Conservation (phyloP, 805 yeast genomes). For the Isabelozyma pseudorhagii region DNA sequence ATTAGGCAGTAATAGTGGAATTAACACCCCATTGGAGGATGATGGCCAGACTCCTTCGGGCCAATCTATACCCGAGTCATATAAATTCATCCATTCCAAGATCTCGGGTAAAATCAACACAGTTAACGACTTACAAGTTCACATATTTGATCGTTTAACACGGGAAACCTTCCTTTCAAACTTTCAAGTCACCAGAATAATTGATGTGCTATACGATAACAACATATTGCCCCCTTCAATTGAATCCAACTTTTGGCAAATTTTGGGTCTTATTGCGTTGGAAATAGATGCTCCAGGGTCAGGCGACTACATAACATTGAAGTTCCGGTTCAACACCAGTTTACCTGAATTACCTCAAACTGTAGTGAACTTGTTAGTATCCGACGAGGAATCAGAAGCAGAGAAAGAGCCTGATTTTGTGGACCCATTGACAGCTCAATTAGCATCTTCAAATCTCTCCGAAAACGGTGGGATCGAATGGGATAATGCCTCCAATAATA, state of each 20-base stretch:
- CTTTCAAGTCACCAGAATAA: conserved; percentile 28
- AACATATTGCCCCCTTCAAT: conserved; percentile 26
- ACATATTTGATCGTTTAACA: conserved; percentile 26
- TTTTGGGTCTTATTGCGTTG: conserved; percentile 38
- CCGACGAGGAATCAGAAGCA: conserved; percentile 1
- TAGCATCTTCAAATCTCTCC: conserved; percentile 14
- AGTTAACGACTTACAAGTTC: conserved; percentile 26
- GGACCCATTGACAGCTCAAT: conserved; percentile 28
- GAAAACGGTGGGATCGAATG: conserved; percentile 4
- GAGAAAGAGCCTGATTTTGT: background rate
- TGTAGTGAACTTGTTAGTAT: conserved; percentile 9
- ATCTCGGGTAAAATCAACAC: conserved; percentile 14
- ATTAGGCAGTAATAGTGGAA: conserved; percentile 1
- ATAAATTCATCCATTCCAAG: conserved; percentile 15
- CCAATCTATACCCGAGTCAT: conserved; percentile 25
- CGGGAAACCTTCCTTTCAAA: conserved; percentile 20
- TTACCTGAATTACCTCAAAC: conserved; percentile 33
- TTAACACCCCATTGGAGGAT: conserved; percentile 3
- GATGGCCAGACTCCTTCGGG: conserved; percentile 2
- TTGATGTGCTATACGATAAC: conserved; percentile 35
- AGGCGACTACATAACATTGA: conserved; percentile 43
- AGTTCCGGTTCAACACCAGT: conserved; percentile 23
- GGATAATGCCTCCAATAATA: background rate
- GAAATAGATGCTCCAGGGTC: conserved; percentile 40
- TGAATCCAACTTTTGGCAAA: conserved; percentile 28